Evolutionary conservation across 768 basidiomycete species (phyloP), one percentile per base, ranked within the genome.

Genomic region (Suillus placidus): DNA sequence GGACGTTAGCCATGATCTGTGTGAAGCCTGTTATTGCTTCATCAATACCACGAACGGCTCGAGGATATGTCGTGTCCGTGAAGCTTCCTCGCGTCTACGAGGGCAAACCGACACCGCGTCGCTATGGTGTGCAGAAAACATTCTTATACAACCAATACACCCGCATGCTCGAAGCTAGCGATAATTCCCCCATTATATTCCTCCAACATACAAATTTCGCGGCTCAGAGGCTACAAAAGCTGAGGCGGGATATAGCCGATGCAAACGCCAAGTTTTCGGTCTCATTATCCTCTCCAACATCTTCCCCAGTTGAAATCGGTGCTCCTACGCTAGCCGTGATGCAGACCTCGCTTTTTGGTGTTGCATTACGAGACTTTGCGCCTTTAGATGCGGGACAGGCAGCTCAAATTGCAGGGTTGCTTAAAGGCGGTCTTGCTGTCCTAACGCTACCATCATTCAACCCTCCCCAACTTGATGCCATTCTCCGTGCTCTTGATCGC

Each of bases 111-210:
- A 76, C 78, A 34, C 87, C 88, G 0, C 91, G 95, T 51, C 82
- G 86, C 66, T 95, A 94, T 75, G 84, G 84, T 60, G 86, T 87
- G 73, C 90, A 92, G 75, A 97, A 96, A 76, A 82, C 88, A 2
- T 89, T 87, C 77, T 88, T 94, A 75, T 93, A 89, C 80, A 84
- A 87, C 79, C 88, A 90, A 78, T 95, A 95, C 82, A 81, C 84
- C 64, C 84, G 83, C 71, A 86, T 97, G 68, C 84, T 97, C 72
- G 77, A 85, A 64, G 79, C 82, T 62, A 85, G 84, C 74, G 70
- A 77, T 30, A 76, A 81, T 43, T 81, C 87, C 0, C 89, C 94
- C 38, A 79, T 95, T 74, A 80, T 97, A 68, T 84, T 97, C 78
- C 87, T 97, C 66, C 84, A 88, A 61, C 93, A 94, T 76, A 82